Evolutionary conservation across 169 alveolate species (phyloP).

Genomic region (Eimeria zaria): DNA sequence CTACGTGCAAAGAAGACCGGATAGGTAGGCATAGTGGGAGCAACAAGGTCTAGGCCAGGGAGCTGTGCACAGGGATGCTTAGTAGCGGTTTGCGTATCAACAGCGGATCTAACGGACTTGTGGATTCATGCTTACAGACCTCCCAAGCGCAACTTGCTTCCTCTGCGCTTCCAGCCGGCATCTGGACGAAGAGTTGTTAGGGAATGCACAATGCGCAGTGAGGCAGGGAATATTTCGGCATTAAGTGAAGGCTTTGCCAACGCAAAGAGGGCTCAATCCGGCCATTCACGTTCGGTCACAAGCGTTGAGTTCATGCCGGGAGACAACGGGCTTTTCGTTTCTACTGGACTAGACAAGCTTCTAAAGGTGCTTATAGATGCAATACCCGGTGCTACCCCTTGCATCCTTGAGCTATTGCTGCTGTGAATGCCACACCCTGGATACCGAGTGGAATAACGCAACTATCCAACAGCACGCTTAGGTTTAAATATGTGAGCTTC

Average conservation of each 20-base stretch:
- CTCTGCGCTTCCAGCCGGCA: conserved; percentile 74
- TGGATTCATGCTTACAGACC: conserved; percentile 28
- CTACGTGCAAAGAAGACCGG: conserved; percentile 66
- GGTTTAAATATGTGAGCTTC: not conserved
- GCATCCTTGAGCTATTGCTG: not conserved
- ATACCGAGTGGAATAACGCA: not conserved
- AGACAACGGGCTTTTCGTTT: conserved; percentile 81
- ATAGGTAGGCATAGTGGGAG: conserved; percentile 29
- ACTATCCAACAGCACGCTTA: not conserved
- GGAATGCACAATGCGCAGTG: not conserved
- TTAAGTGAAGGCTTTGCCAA: not conserved
- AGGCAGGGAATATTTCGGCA: not conserved
- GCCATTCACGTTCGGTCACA: conserved; percentile 75
- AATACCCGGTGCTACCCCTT: not conserved
- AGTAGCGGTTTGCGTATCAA: not conserved
- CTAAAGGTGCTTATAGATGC: conserved; percentile 56
- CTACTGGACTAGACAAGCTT: conserved; percentile 74
- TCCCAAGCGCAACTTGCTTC: conserved; percentile 68
- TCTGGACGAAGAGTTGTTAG: not conserved
- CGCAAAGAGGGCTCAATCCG: conserved; percentile 22
- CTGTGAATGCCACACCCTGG: not conserved
- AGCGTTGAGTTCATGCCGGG: conserved; percentile 82
- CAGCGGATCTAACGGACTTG: not conserved
- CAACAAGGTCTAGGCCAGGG: not conserved
- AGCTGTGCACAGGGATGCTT: not conserved